A percentile compares a stretch with the other conserved stretches of the same genome.
Evolutionary conservation across 2,329 filamentous ascomycete species (phyloP).

Genomic region (Xenoacremonium recifei): DNA sequence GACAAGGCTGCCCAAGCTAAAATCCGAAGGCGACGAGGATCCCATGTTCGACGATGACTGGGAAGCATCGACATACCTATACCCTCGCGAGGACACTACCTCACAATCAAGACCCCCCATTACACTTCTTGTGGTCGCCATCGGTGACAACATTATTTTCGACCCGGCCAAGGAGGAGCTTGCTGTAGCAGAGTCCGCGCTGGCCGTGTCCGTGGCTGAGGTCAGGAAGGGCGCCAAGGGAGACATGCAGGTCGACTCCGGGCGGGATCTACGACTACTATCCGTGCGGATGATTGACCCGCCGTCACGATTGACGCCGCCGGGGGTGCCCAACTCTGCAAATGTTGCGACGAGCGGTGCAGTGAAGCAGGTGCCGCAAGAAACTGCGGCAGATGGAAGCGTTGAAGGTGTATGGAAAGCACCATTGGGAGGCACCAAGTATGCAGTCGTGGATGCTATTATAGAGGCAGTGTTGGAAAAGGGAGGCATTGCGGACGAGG

Average conservation of each 20-base stretch:
- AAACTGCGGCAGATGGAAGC: slow-evolving; percentile 46
- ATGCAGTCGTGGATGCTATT: slow-evolving; percentile 69
- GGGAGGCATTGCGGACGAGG: slow-evolving; percentile 81
- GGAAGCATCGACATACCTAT: slow-evolving; percentile 78
- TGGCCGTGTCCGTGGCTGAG: slow-evolving; percentile 78
- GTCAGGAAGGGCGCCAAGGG: slow-evolving; percentile 24
- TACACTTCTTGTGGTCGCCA: slow-evolving; percentile 84
- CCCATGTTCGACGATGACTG: slow-evolving; percentile 98
- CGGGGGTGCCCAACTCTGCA: slow-evolving; percentile 63
- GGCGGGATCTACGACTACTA: slow-evolving; percentile 56
- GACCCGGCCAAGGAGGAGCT: slow-evolving; percentile 91
- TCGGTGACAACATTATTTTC: slow-evolving; percentile 88
- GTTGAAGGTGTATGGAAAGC: slow-evolving; percentile 82
- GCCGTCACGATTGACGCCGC: slow-evolving; percentile 69
- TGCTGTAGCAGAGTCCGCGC: slow-evolving; percentile 83
- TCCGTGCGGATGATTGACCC: slow-evolving; percentile 73
- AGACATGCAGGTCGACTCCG: slow-evolving; percentile 42
- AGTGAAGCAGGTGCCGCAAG: slow-evolving; percentile 31
- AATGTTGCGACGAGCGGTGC: slow-evolving; percentile 53
- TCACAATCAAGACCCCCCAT: slow-evolving; percentile 67
- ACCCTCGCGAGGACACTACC: slow-evolving; percentile 49
- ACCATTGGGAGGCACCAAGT: slow-evolving; percentile 78
- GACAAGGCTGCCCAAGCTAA: slow-evolving; percentile 78
- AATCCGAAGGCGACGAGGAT: slow-evolving; percentile 90
- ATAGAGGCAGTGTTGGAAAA: slow-evolving; percentile 73